Base-by-base conservation (phyloP, 2,329 filamentous ascomycete species). In the Colletotrichum melonis region DNA sequence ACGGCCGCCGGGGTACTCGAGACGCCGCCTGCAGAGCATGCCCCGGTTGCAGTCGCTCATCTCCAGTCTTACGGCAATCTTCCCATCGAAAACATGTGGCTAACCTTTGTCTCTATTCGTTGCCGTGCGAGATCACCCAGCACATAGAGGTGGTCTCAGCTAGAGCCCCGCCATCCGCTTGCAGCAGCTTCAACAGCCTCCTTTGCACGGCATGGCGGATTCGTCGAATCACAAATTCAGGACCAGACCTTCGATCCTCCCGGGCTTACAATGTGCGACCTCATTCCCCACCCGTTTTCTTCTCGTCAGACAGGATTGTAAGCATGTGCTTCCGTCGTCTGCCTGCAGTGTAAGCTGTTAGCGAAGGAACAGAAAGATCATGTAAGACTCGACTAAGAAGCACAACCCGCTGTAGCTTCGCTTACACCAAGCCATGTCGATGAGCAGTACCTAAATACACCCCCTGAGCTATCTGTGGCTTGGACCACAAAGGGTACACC, bases 121-220 rank as follows among this genome's bases (percentile, higher is more conserved):
- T 63, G 71, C 71, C 67, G 62, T 66, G 62, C 67, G 28, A 66
- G 49, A 71, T 71, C 67, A 35, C 22, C 67, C 56, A 56, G 70
- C 30, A 32, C 30, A 32, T 46, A 52, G 71, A 70, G 56, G 19
- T 38, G 49, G 71, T 71, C 71, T 71, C 56, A 57, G 71, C 56
- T 66, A 42, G 35, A 67, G 32, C 49, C 60, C 60, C n/a, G 35
- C 54, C 46, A 32, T 62, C 67, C 71, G 71, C 67, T 62, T 71
- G 71, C 71, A 71, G 70, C 49, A 46, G 64, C 24, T 56, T 46
- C 46, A 71, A 46, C 67, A 57, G 52, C 35, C 69, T 49, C 60
- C 56, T 73, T 63, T 73, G 56, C 60, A 62, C 38, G n/a, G 57
- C 66, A 64, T 28, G 28, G 65, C 62, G 56, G 60, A 42, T 22